Evolutionary conservation across 2,329 filamentous ascomycete species (phyloP).

Genomic region (Trichophyton equinum): DNA sequence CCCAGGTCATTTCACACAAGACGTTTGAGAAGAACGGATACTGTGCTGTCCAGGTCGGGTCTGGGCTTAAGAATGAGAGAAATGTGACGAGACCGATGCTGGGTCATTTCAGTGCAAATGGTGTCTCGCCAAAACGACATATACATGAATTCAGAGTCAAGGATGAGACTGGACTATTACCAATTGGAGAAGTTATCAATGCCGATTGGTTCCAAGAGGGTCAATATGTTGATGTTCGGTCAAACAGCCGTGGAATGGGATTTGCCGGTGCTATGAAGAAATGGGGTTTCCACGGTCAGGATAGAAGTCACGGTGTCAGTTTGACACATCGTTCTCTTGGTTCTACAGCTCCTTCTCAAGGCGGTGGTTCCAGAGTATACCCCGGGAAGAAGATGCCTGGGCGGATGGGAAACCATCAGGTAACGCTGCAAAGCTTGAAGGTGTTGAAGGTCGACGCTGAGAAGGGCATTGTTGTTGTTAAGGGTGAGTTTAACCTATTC

Average conservation of each 20-base stretch:
- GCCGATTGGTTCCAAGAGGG: conserved; percentile 88
- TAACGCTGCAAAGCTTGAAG: conserved; percentile 83
- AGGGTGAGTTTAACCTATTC: conserved; percentile 42
- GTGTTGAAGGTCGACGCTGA: conserved; percentile 78
- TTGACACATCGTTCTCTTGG: conserved; percentile 87
- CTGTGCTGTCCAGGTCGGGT: conserved; percentile 82
- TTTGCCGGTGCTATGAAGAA: conserved; percentile 98
- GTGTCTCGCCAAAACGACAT: conserved; percentile 70
- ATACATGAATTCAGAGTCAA: conserved; percentile 80
- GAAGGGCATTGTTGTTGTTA: conserved; percentile 77
- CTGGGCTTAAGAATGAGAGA: conserved; percentile 57
- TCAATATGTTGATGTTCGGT: conserved; percentile 77
- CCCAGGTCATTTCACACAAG: conserved; percentile 81
- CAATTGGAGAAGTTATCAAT: conserved; percentile 60
- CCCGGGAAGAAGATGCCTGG: conserved; percentile 98
- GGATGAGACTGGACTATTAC: conserved; percentile 56
- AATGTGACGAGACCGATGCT: conserved; percentile 74
- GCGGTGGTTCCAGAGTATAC: conserved; percentile 78
- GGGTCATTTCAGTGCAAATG: conserved; percentile 75
- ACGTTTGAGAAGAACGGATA: conserved; percentile 72
- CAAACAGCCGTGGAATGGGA: conserved; percentile 72
- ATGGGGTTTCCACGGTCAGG: conserved; percentile 79
- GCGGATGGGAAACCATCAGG: conserved; percentile 79
- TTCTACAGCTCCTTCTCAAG: conserved; percentile 78
- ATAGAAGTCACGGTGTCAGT: conserved; percentile 87